Base-by-base conservation (phyloP, 148 eudicot genomes). In the Talinum fruticosum region DNA sequence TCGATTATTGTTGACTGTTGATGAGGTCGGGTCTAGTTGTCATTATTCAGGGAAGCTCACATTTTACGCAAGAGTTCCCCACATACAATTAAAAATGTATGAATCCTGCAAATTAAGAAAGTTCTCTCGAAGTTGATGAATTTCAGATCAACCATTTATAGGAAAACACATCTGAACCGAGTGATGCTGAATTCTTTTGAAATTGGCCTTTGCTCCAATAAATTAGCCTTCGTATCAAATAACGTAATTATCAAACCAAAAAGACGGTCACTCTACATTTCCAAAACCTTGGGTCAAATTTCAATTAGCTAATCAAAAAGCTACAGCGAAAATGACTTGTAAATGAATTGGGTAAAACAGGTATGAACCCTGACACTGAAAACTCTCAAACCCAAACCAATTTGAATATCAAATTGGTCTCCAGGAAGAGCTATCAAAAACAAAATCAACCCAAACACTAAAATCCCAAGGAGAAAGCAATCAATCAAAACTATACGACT, bases 51-150 rank as follows among this genome's bases (percentile, higher is more conserved):
- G 0, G 24, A 62, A 62, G 66, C 1, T 19, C 33, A 62, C 32
- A 8, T n/a, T 62, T 26, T 26, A 28, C 10, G 6, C 23, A 62
- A 28, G 66, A 62, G 18, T 28, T 26, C 4, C 66, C 66, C 33
- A 13, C 34, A 26, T 0, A 2, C 5, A 62, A 62, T n/a, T n/a
- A 2, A 12, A 59, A 59, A 62, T n/a, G 0, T 13, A 62, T 62
- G 66, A 28, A 59, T n/a, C 64, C 64, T n/a, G 64, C 64, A 59
- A 59, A 59, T 8, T 59, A 23, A 57, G 64, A 57, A 57, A 57
- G 3, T 57, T 59, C 29, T 59, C 30, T 59, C 29, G 29, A 59
- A 59, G 64, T 8, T 57, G 28, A 57, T 57, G 64, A 57, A 23
- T 57, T 57, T 23, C 64, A 6, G 61, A 57, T 15, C 28, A 6